Evolutionary conservation across 106 monocot genomes (phyloP).

Genomic region (Allium fistulosum): DNA sequence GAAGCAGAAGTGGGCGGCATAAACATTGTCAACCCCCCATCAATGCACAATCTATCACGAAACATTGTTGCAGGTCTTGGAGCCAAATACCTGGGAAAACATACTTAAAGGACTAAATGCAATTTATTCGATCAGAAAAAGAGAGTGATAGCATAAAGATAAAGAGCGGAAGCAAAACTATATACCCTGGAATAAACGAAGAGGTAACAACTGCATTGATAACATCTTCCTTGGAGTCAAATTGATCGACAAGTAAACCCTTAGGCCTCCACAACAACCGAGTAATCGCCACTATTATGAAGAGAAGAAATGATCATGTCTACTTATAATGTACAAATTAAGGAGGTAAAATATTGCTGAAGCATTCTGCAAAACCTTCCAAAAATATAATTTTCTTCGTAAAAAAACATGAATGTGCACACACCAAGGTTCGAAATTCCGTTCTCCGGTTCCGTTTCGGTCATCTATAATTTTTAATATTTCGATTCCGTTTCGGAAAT

Average conservation of each 20-base stretch:
- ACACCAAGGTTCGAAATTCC: too few relatives aligned
- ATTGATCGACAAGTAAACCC: conserved; percentile 87
- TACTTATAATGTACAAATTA: too few relatives aligned
- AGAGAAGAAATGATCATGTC: background rate
- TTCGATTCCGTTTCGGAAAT: too few relatives aligned
- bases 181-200: conserved; percentile 95
- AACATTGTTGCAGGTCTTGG: conserved; percentile 78
- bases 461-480: too few relatives aligned
- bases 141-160: background rate
- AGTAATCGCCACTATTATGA: conserved; percentile 72
- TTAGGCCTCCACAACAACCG: conserved; percentile 82
- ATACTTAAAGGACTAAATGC: too few relatives aligned
- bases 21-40: conserved; percentile 91
- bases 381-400: too few relatives aligned
- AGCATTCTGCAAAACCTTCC: too few relatives aligned
- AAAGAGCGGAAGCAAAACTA: conserved; percentile 3
- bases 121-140: too few relatives aligned
- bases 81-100: conserved; percentile 57
- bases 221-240: conserved; percentile 93
- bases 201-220: conserved; percentile 90
- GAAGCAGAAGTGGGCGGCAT: conserved; percentile 96
- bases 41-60: conserved; percentile 78
- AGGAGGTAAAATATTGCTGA: too few relatives aligned
- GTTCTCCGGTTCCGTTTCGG: too few relatives aligned
- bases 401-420: too few relatives aligned